phyloP scores from a whole-genome alignment of 2,329 filamentous ascomycete genomes.

The Penicillium sp. region DNA sequence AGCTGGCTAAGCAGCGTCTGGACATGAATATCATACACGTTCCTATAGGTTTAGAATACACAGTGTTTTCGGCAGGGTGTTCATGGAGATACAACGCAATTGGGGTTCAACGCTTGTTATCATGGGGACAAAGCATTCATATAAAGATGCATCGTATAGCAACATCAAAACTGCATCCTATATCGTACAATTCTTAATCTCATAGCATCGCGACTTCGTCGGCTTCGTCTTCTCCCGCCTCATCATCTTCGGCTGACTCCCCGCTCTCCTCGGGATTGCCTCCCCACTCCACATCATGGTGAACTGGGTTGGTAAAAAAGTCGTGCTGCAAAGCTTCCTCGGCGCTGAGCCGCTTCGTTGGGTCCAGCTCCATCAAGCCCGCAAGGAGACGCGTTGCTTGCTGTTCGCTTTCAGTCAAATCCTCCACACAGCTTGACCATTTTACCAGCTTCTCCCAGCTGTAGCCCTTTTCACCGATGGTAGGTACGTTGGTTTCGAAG shows the following conservation, averaged over 20 bases:
- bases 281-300: conserved; percentile 44
- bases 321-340: conserved; percentile 46
- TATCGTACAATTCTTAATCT: conserved; percentile 23
- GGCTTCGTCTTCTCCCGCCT: conserved; percentile 34
- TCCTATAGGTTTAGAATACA: not conserved
- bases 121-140: not conserved
- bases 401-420: conserved; percentile 50
- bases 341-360: conserved; percentile 43
- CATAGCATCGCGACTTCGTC: conserved; percentile 42
- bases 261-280: conserved; percentile 37
- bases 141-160: conserved; percentile 7
- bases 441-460: conserved; percentile 89
- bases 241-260: conserved; percentile 35
- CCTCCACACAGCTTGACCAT: conserved; percentile 83
- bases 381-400: conserved; percentile 46
- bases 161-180: conserved; percentile 16
- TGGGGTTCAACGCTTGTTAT: not conserved
- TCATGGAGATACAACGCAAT: not conserved
- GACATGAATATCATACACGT: not conserved
- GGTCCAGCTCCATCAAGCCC: conserved; percentile 47
- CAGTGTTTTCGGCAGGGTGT: not conserved
- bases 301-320: conserved; percentile 44
- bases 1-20: conserved; percentile 29
- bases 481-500: conserved; percentile 90
- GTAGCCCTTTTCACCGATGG: conserved; percentile 81